A percentile compares a stretch with the other conserved stretches of the same genome.
Evolutionary conservation across 495 filamentous ascomycete species (phyloP).

Genomic region (Neurospora intermedia): DNA sequence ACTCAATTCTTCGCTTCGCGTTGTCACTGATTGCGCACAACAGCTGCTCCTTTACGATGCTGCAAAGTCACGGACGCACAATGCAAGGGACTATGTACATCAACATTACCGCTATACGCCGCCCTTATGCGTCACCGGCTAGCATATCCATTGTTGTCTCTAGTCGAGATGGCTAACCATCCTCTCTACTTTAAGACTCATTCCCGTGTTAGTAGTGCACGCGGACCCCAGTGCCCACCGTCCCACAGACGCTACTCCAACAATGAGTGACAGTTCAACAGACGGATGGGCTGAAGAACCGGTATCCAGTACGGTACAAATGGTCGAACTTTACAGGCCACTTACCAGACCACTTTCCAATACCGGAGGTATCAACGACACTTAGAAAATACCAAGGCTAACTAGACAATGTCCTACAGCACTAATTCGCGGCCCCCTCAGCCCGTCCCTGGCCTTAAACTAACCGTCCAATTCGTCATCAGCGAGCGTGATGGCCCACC

Average conservation of each 20-base stretch:
- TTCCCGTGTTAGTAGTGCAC: not conserved
- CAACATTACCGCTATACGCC: not conserved
- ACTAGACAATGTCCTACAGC: not conserved
- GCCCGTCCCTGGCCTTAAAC: not conserved
- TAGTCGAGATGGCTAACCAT: not conserved
- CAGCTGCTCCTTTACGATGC: not conserved
- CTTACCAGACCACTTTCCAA: not conserved
- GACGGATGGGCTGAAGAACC: not conserved
- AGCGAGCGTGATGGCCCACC: not conserved
- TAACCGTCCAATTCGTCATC: not conserved
- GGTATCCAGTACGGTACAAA: not conserved
- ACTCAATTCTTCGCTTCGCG: not conserved
- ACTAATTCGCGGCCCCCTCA: not conserved
- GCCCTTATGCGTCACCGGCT: not conserved
- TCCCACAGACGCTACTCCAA: not conserved
- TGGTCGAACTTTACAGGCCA: not conserved
- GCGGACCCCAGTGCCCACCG: not conserved
- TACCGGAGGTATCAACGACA: not conserved
- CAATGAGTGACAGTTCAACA: not conserved
- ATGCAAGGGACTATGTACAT: not conserved
- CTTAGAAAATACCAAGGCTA: not conserved
- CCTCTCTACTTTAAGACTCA: not conserved
- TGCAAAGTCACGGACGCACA: not conserved
- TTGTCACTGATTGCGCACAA: not conserved
- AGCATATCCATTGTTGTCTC: not conserved